A percentile compares a stretch with the other conserved stretches of the same genome.
phyloP scores from a whole-genome alignment of 441 rosid genomes.

The Adansonia madagascariensis region DNA sequence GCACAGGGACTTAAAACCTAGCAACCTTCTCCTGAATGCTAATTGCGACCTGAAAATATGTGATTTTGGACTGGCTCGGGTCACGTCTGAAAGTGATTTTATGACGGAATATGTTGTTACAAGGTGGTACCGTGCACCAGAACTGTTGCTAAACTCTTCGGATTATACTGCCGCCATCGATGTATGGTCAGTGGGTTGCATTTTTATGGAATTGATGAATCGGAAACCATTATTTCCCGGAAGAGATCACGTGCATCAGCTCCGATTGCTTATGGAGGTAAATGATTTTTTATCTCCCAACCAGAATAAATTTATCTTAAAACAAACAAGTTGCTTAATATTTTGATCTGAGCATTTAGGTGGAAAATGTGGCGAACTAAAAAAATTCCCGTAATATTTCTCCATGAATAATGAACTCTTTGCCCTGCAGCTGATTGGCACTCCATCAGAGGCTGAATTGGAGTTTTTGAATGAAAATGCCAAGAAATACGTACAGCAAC shows the following conservation, averaged over 20 bases:
- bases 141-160: constrained; percentile 71
- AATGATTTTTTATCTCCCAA: background rate
- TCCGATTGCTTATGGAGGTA: constrained; percentile 80
- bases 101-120: constrained; percentile 88
- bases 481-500: constrained; percentile 67
- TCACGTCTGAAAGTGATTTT: constrained; percentile 68
- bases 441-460: constrained; percentile 79
- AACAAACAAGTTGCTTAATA: background rate
- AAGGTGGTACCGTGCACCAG: constrained; percentile 94
- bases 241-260: constrained; percentile 76
- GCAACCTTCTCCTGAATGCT: constrained; percentile 72
- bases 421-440: constrained; percentile 69
- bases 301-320: background rate
- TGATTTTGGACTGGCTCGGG: constrained; percentile 87
- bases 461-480: constrained; percentile 73
- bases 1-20: constrained; percentile 87
- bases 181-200: constrained; percentile 92
- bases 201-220: constrained; percentile 78
- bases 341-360: background rate
- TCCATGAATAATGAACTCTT: constrained; percentile 13
- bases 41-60: constrained; percentile 78
- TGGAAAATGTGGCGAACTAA: background rate
- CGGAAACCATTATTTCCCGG: constrained; percentile 82
- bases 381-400: background rate
- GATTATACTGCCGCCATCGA: constrained; percentile 83